These are phyloP conservation scores for Candida krabiensis DNA, from an alignment of 805 yeast genomes.

Conservation along the genomic window DNA sequence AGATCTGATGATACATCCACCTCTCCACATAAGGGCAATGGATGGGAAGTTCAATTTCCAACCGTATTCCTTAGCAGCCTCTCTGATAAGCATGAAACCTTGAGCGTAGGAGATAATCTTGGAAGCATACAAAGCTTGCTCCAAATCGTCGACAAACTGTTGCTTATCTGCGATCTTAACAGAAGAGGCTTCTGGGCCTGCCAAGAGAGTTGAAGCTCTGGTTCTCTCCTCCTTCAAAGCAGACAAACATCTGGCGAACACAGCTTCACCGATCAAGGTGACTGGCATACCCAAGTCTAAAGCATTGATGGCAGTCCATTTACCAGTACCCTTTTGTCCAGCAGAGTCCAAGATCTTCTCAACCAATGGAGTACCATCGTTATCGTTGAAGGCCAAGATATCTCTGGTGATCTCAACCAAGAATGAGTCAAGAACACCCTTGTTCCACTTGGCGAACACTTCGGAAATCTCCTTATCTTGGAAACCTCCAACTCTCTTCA, in stretches of 20 bases:
- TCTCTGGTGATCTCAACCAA: conserved; percentile 95
- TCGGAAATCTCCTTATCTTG: conserved; percentile 89
- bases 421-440: conserved; percentile 96
- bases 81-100: conserved; percentile 99
- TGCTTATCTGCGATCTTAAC: conserved; percentile 72
- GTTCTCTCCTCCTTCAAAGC: conserved; percentile 90
- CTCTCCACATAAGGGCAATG: conserved; percentile 99
- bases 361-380: conserved; percentile 87
- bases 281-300: conserved; percentile 98
- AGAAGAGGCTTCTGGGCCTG: conserved; percentile 73
- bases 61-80: conserved; percentile 94
- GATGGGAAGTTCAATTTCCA: conserved; percentile 99
- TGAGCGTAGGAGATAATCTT: conserved; percentile 98
- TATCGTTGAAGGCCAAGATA: conserved; percentile 84
- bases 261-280: conserved; percentile 98
- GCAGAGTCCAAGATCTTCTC: conserved; percentile 97
- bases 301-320: conserved; percentile 99
- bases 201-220: conserved; percentile 73
- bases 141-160: conserved; percentile 87
- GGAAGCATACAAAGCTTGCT: conserved; percentile 98
- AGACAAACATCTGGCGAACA: conserved; percentile 92
- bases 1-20: conserved; percentile 99
- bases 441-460: conserved; percentile 92
- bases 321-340: conserved; percentile 99
- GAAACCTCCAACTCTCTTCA: conserved; percentile 93